phyloP scores from a whole-genome alignment of 805 yeast genomes.

The Pichia cephalocereana region DNA sequence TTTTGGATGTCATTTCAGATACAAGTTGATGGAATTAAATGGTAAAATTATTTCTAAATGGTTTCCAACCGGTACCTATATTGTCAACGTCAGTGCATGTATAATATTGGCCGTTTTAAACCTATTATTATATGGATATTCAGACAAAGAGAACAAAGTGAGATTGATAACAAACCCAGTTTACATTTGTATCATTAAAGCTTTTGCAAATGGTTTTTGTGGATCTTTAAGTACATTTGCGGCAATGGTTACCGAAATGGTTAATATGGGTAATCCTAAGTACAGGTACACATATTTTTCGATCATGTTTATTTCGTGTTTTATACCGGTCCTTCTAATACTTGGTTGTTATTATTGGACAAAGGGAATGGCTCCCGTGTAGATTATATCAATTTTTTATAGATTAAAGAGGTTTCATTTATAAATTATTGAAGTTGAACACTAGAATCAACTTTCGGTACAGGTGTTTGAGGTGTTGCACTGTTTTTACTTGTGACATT shows the following conservation, averaged over 20 bases:
- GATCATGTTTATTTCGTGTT: neutral
- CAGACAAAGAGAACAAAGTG: neutral
- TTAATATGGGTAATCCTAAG: constrained; percentile 14
- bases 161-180: constrained; percentile 9
- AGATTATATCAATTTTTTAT: no score
- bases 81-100: constrained; percentile 25
- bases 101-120: constrained; percentile 12
- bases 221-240: constrained; percentile 41
- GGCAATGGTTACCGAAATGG: constrained; percentile 61
- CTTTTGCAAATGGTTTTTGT: constrained; percentile 19
- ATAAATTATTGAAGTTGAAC: neutral
- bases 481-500: neutral
- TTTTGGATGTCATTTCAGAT: constrained; percentile 55
- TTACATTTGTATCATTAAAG: constrained; percentile 14
- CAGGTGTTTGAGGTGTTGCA: neutral
- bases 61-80: constrained; percentile 47
- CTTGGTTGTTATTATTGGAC: constrained; percentile 70
- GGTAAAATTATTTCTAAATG: constrained; percentile 16
- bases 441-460: neutral
- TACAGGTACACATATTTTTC: neutral
- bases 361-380: constrained; percentile 24
- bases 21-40: constrained; percentile 44
- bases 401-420: no score
- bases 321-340: constrained; percentile 36
- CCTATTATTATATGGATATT: constrained; percentile 14